Percentiles rank a stretch among this genome's conserved stretches.
These are phyloP conservation scores for Lasiodiplodia sp. DNA, from an alignment of 2,329 filamentous ascomycete genomes.

Conservation along the genomic window DNA sequence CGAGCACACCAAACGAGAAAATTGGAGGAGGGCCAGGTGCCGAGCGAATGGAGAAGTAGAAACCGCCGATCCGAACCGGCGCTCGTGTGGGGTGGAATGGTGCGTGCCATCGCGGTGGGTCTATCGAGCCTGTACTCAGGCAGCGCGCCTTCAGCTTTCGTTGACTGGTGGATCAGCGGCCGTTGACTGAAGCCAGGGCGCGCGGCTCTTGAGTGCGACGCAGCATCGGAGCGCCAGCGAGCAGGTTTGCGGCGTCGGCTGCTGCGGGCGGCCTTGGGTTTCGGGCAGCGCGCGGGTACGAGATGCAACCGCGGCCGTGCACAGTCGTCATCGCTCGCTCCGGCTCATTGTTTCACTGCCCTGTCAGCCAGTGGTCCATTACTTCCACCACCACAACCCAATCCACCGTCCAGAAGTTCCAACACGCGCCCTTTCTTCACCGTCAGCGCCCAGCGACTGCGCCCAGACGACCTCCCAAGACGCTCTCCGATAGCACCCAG, in stretches of 20 bases:
- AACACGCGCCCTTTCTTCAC: neutral
- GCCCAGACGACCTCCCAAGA: neutral
- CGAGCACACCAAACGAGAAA: neutral
- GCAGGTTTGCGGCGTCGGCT: neutral
- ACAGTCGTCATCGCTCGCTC: slow-evolving; percentile 19
- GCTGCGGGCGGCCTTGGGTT: neutral
- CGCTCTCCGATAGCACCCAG: neutral
- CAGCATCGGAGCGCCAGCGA: neutral
- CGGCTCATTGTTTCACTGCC: slow-evolving; percentile 19
- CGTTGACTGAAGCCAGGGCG: no score
- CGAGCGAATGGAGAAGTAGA: slow-evolving; percentile 15
- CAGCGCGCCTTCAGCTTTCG: neutral
- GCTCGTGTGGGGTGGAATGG: slow-evolving; percentile 8
- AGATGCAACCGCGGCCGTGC: slow-evolving; percentile 21
- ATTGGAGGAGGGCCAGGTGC: neutral
- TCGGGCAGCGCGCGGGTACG: neutral
- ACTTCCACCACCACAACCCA: neutral
- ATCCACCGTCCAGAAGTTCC: neutral
- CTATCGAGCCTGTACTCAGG: neutral
- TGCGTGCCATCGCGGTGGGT: slow-evolving; percentile 15
- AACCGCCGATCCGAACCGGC: slow-evolving; percentile 9
- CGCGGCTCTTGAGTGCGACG: slow-evolving; percentile 7
- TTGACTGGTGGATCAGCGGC: neutral
- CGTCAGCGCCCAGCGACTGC: slow-evolving; percentile 2
- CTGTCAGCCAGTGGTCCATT: neutral